Base-by-base conservation (phyloP, 257 asterid genomes). In the Plectranthus barbatus region DNA sequence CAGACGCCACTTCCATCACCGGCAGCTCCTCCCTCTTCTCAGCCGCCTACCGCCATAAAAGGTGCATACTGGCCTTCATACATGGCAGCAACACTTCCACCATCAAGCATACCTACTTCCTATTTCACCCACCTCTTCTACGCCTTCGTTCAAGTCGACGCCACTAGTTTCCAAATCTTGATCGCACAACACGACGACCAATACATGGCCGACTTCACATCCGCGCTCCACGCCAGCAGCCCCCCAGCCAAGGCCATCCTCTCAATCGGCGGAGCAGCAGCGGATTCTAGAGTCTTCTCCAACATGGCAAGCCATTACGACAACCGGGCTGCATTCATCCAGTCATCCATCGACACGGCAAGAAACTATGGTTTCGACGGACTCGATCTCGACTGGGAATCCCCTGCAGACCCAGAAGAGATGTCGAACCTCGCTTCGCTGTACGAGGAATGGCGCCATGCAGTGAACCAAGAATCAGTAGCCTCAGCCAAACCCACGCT, bases 361-460 rank as follows among this genome's bases (percentile, higher is more conserved):
- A 44, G 85, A 42, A 60, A 55, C 2, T 80, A 70, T 17, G 65
- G 56, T 1, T 82, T 87, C 19, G 83, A 84, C 8, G 90, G 95
- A 7, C 81, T 84, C 19, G 90, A 87, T 44, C 79, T 83, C 40
- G 92, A 86, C 70, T 84, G 95, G 92, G 90, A 84, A 42, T 79
- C 45, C 66, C 95, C 92, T 0, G 29, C 31, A 2, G 40, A 64
- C 4, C 63, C 76, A 10, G 52, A 60, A 45, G 81, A 84, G 71
- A 86, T 81, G 87, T 51, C 57, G 33, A 74, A 84, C 51, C 81
- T 82, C 7, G 82, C 78, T 3, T 53, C 68, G 44, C 82, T 82
- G 42, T 34, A 69, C 46, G 34, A 64, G 40, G 85, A 80, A 54
- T 80, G 82, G 78, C 78, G 82, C 7, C 14, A 62, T 2, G 74